Evolutionary conservation across 1,284 basidiomycete species (phyloP), one percentile per base, ranked within the genome.

Genomic region (Mycena citricolor): DNA sequence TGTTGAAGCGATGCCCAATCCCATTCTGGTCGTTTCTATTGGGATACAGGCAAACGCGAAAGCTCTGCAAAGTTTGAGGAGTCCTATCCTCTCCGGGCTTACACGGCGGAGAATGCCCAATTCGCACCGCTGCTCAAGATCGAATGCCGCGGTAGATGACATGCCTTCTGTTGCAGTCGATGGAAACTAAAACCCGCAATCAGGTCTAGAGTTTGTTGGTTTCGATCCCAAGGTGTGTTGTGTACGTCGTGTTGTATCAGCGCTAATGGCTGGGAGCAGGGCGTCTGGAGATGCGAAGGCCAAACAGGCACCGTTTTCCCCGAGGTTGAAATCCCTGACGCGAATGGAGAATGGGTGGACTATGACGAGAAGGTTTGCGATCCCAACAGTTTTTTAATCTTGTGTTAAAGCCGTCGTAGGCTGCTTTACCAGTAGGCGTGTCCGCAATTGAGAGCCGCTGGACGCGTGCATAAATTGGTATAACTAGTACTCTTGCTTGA

Each of bases 291-390:
- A 57, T 90, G 86, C 54, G 68, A 69, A 34, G 87, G 87, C 10
- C 58, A 54, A 23, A 79, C 70, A 0, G 73, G 75, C 4, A 76
- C 73, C 0, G 47, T 62, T 1, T 89, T 90, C 55, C 29, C 63
- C n/a, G 78, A 87, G 4, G 73, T 88, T 11, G 79, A 82, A 33
- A 63, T 90, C 21, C 63, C 65, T 8, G 78, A 81, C 7, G n/a
- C n/a, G n/a, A n/a, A n/a, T n/a, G 73, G 69, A 10, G 85, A 88
- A 63, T 90, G 88, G 88, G 74, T 71, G 10, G 87, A 90, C 54
- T 90, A 90, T 52, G 88, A 90, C 55, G 87, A 90, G 60, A 86
- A 88, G 73, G 87, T 83, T 39, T 39, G 62, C 49, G 37, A n/a
- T 23, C 29, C 39, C 16, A 21, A 28, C 17, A 31, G 31, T 6